These are phyloP conservation scores for Chiua virens DNA, from an alignment of 768 basidiomycete genomes.

Conservation along the genomic window DNA sequence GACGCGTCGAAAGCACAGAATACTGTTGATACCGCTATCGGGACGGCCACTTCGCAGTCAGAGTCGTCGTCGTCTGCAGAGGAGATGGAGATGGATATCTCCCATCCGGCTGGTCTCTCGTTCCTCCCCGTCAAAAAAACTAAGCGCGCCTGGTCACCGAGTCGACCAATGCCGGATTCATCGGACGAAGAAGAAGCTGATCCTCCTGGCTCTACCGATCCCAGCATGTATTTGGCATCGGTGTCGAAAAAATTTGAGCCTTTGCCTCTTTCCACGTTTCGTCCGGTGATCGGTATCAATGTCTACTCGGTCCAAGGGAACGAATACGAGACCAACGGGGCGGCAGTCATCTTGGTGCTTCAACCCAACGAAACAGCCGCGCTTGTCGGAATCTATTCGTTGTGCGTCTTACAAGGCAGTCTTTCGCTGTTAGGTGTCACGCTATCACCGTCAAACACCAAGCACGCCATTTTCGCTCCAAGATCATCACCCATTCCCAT, in stretches of 20 bases:
- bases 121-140: slow-evolving; percentile 16
- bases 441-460: slow-evolving; percentile 39
- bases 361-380: slow-evolving; percentile 52
- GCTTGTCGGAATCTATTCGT: slow-evolving; percentile 63
- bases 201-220: slow-evolving; percentile 6
- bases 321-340: neutral
- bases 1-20: slow-evolving; percentile 35
- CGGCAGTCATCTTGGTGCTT: slow-evolving; percentile 45
- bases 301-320: slow-evolving; percentile 7
- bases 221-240: neutral
- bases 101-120: slow-evolving; percentile 8
- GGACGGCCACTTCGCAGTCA: slow-evolving; percentile 34
- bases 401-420: slow-evolving; percentile 64
- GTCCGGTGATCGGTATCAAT: slow-evolving; percentile 44
- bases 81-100: slow-evolving; percentile 23
- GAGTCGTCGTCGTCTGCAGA: slow-evolving; percentile 28
- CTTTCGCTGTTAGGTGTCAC: slow-evolving; percentile 58
- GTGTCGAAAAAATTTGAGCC: slow-evolving; percentile 14
- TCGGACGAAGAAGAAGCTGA: slow-evolving; percentile 44
- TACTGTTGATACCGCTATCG: slow-evolving; percentile 30
- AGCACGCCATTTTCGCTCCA: slow-evolving; percentile 70
- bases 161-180: slow-evolving; percentile 46
- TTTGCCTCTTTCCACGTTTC: slow-evolving; percentile 48
- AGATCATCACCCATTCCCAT: slow-evolving; percentile 74
- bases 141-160: slow-evolving; percentile 60